Evolutionary conservation across 1,284 basidiomycete genomes (phyloP).

Genomic region (Coniophora puteana): DNA sequence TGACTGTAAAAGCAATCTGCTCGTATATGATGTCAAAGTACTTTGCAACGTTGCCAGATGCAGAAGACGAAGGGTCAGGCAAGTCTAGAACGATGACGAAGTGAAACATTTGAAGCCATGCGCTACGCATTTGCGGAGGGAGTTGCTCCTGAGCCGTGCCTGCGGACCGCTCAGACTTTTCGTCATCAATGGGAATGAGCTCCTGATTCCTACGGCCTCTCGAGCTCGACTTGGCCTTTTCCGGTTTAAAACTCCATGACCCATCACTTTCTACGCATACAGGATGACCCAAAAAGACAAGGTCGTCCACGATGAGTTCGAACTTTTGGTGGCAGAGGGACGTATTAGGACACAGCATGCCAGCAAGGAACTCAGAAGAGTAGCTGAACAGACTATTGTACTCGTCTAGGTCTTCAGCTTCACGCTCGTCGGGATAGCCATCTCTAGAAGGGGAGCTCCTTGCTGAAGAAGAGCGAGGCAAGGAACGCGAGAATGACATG

Average conservation of each 20-base stretch:
- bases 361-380: slow-evolving; percentile 77
- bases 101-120: slow-evolving; percentile 81
- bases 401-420: slow-evolving; percentile 40
- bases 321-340: slow-evolving; percentile 93
- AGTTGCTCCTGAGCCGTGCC: slow-evolving; percentile 16
- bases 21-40: slow-evolving; percentile 86
- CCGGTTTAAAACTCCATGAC: slow-evolving; percentile 66
- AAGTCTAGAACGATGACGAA: slow-evolving; percentile 86
- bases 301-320: slow-evolving; percentile 87
- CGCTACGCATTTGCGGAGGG: slow-evolving; percentile 24
- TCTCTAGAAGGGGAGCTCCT: slow-evolving; percentile 41
- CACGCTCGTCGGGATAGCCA: slow-evolving; percentile 27
- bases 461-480: slow-evolving; percentile 39
- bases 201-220: slow-evolving; percentile 48
- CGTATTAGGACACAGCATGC: slow-evolving; percentile 74
- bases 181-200: slow-evolving; percentile 22
- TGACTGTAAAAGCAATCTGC: slow-evolving; percentile 83
- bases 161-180: slow-evolving; percentile 32
- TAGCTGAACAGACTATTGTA: slow-evolving; percentile 79
- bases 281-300: slow-evolving; percentile 95
- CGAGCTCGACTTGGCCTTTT: slow-evolving; percentile 44
- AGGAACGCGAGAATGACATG: slow-evolving; percentile 39
- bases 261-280: slow-evolving; percentile 79
- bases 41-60: slow-evolving; percentile 67
- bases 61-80: slow-evolving; percentile 83